Base-by-base conservation (phyloP, 1,284 basidiomycete genomes). In the Trichosporon sp. region DNA sequence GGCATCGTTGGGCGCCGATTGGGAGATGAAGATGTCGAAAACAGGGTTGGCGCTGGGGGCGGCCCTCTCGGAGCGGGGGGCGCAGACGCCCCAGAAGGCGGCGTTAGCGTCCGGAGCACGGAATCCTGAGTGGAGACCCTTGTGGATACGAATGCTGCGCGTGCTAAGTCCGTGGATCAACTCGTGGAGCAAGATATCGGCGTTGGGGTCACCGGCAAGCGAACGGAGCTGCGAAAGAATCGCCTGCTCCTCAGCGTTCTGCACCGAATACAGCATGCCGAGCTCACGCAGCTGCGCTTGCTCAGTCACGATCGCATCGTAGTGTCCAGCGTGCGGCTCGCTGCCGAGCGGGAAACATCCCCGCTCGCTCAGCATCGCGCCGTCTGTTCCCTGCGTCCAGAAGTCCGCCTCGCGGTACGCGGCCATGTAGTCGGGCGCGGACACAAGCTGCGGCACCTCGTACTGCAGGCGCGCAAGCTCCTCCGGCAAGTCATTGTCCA, bases 81-180 rank as follows among this genome's bases (percentile, higher is more conserved):
- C 4, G n/a, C 37, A 58, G 11, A 65, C 58, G 33, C 64, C 64
- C 64, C 60, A 62, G 64, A 65, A 65, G 21, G 19, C 9, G 16
- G 58, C 37, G 32, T 46, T 49, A 19, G 44, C 36, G 36, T 59
- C 37, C 6, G 60, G 60, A 2, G 33, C 36, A 5, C 64, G 64
- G 58, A 65, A 65, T 8, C 64, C 64, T 8, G 64, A 54, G 49
- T 59, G 57, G 14, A 65, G 61, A 5, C 64, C 64, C 60, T 62
- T 65, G 60, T 62, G 59, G 36, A 59, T 33, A 21, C 46, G 58
- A 29, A 65, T 56, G 11, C 11, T 31, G 5, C 59, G 46, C 10
- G 60, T 37, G 14, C 52, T 32, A 4, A 56, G 60, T 13, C 36
- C 64, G 27, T 56, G 23, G 19, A 65, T 56, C 14, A 65, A 60